phyloP scores from a whole-genome alignment of 306 rosid genomes.

The Quercus agrifolia region DNA sequence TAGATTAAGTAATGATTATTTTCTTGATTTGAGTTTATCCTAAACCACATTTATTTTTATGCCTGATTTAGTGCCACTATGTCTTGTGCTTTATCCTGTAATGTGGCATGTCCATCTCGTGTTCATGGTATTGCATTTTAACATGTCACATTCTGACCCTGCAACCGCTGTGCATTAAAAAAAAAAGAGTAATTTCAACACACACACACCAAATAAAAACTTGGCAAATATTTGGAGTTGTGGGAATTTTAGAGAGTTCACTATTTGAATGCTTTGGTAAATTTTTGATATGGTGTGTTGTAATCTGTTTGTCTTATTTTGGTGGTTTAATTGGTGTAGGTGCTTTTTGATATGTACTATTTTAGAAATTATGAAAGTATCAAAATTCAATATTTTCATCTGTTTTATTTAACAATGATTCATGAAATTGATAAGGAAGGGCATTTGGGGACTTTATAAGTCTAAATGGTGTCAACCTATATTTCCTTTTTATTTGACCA shows the following conservation, averaged over 20 bases:
- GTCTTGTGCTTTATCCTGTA: too few relatives aligned
- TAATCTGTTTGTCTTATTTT: neutral
- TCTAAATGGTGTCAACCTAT: neutral
- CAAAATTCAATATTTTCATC: too few relatives aligned
- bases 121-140: too few relatives aligned
- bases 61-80: too few relatives aligned
- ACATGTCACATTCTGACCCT: too few relatives aligned
- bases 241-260: neutral
- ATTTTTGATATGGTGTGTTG: neutral
- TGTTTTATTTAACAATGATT: too few relatives aligned
- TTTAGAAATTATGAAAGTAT: too few relatives aligned
- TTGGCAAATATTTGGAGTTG: neutral
- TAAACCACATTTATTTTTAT: too few relatives aligned
- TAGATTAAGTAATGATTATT: too few relatives aligned
- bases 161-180: neutral
- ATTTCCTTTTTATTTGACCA: neutral
- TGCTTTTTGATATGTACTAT: neutral
- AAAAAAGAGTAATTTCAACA: neutral
- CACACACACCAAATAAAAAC: neutral
- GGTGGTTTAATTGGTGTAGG: neutral
- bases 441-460: too few relatives aligned
- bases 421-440: neutral
- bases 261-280: neutral
- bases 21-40: too few relatives aligned
- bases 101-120: too few relatives aligned